Conservation (phyloP, 495 filamentous ascomycete species). For the Alectoria sarmentosa region DNA sequence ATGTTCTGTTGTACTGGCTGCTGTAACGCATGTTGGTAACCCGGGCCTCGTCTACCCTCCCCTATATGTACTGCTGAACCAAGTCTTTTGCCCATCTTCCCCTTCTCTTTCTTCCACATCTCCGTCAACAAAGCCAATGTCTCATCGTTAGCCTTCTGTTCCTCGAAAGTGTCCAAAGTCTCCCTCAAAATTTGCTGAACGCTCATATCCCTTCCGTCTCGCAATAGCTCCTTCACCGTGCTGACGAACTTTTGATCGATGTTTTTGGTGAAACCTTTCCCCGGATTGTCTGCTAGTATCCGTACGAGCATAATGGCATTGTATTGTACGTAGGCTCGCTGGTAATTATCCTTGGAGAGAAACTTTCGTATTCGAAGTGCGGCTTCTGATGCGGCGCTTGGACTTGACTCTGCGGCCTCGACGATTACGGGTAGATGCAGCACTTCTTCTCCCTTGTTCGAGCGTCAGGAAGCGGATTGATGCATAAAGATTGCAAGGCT, state of each 20-base stretch:
- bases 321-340: slow-evolving; percentile 69
- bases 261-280: slow-evolving; percentile 78
- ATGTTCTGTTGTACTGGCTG: slow-evolving; percentile 16
- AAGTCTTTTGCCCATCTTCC: slow-evolving; percentile 41
- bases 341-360: slow-evolving; percentile 58
- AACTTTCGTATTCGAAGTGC: slow-evolving; percentile 74
- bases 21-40: slow-evolving; percentile 22
- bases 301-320: slow-evolving; percentile 94
- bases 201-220: slow-evolving; percentile 60
- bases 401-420: slow-evolving; percentile 87
- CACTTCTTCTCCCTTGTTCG: slow-evolving; percentile 69
- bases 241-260: slow-evolving; percentile 74
- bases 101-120: slow-evolving; percentile 90
- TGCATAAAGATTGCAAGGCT: slow-evolving; percentile 20
- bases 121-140: slow-evolving; percentile 57
- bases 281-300: slow-evolving; percentile 89
- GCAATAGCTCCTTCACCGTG: slow-evolving; percentile 67
- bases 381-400: slow-evolving; percentile 70
- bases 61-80: slow-evolving; percentile 11
- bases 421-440: slow-evolving; percentile 92
- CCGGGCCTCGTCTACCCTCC: neutral
- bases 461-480: slow-evolving; percentile 16
- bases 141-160: slow-evolving; percentile 62
- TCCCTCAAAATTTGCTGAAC: slow-evolving; percentile 81
- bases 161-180: slow-evolving; percentile 69